phyloP scores from a whole-genome alignment of 148 eudicot species.

The Heliosperma pusillum region DNA sequence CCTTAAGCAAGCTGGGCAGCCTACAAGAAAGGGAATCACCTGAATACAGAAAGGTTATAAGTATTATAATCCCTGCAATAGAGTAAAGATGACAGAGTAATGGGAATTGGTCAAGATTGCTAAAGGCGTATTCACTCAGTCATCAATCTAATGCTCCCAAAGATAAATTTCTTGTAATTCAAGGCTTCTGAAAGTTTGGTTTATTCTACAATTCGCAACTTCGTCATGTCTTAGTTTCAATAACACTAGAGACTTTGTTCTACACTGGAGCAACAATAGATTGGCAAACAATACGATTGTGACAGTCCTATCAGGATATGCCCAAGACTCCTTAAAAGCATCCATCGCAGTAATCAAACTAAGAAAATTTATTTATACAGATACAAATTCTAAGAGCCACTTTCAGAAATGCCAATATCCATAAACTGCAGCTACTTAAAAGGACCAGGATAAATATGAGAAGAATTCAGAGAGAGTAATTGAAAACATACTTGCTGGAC shows the following conservation, averaged over 20 bases:
- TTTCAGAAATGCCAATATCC: background rate
- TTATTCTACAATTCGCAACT: background rate
- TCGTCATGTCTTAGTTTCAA: background rate
- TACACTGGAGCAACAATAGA: background rate
- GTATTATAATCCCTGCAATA: background rate
- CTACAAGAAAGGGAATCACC: conserved; percentile 81
- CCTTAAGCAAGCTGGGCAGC: conserved; percentile 88
- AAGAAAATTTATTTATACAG: background rate
- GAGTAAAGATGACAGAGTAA: background rate
- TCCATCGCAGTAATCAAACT: background rate
- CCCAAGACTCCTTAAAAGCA: background rate
- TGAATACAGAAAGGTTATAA: conserved; percentile 28
- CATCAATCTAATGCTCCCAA: conserved; percentile 7
- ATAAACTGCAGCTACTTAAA: conserved; percentile 9
- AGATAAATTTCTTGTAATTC: background rate
- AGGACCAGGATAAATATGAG: background rate
- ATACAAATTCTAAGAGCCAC: background rate
- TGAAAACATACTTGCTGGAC: conserved; percentile 85
- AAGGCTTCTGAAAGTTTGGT: background rate
- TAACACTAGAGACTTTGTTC: background rate
- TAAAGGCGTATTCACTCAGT: background rate
- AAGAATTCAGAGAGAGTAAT: conserved; percentile 7
- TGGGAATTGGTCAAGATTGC: background rate
- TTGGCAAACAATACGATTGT: background rate
- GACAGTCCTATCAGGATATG: background rate